A percentile compares a stretch with the other conserved stretches of the same genome.
Conservation (phyloP, 1,139 yeast species). For the Scheffersomyces titani region DNA sequence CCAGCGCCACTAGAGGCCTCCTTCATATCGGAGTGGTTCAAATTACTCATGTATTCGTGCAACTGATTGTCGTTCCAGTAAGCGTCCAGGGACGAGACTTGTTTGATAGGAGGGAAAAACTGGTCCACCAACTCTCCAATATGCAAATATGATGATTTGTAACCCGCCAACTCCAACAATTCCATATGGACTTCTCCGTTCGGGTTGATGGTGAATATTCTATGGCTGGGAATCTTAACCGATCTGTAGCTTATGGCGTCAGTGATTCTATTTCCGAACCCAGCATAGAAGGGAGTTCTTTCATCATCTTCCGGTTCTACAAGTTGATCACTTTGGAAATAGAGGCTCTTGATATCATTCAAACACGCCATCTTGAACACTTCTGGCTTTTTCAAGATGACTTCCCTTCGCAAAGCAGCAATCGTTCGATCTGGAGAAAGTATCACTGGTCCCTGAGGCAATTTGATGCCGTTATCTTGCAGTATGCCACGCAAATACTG, state of each 20-base stretch:
- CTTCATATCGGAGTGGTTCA: slow-evolving; percentile 10
- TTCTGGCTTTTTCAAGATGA: slow-evolving; percentile 92
- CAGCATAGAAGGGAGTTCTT: slow-evolving; percentile 89
- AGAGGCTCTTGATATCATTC: slow-evolving; percentile 75
- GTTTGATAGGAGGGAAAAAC: slow-evolving; percentile 86
- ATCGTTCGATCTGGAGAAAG: slow-evolving; percentile 95
- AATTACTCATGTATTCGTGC: slow-evolving; percentile 30
- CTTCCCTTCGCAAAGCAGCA: slow-evolving; percentile 91
- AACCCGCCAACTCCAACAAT: slow-evolving; percentile 89
- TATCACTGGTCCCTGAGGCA: slow-evolving; percentile 94
- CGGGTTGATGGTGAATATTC: slow-evolving; percentile 94
- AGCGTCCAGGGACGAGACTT: slow-evolving; percentile 34
- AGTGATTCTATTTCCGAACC: slow-evolving; percentile 95
- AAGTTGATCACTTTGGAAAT: slow-evolving; percentile 31
- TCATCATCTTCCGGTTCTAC: slow-evolving; percentile 26
- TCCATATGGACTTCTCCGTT: slow-evolving; percentile 99
- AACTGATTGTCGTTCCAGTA: slow-evolving; percentile 44
- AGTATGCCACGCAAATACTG: slow-evolving; percentile 76
- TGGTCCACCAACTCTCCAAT: slow-evolving; percentile 96
- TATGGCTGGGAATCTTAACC: slow-evolving; percentile 91
- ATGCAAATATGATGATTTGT: slow-evolving; percentile 80
- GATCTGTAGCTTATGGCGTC: slow-evolving; percentile 95
- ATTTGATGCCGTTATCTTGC: slow-evolving; percentile 66
- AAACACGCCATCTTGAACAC: slow-evolving; percentile 98
- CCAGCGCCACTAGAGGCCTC: slow-evolving; percentile 8